Evolutionary conservation across 1,139 yeast genomes (phyloP), one percentile per base, ranked within the genome.

Genomic region (Sugiyamaella japonica): DNA sequence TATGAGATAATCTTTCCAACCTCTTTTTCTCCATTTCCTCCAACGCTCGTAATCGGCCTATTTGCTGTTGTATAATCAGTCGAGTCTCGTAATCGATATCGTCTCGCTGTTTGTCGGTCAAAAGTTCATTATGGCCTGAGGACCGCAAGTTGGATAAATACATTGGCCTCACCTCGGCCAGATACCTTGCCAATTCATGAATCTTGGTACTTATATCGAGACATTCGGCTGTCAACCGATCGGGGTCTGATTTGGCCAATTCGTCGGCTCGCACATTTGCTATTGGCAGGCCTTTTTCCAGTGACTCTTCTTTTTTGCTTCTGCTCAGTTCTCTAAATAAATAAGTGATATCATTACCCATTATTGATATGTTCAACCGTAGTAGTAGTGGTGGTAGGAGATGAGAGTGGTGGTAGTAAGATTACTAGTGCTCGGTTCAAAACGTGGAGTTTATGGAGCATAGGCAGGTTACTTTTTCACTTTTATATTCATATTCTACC

Each of bases 71-170:
- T 28, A 75, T 59, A 37, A 71, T 66, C 49, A 63, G 58, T 28
- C 70, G 63, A 13, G 74, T 70, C 52, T 73, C 75, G 56, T 70
- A 72, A 61, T 75, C 78, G 44, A 75, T 69, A 25, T 73, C 75
- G 56, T 74, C 77, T 28, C 74, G 63, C 51, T 75, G 74, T 39
- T 66, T 63, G 39, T 73, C 76, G 6, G 73, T 69, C 59, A 74
- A 52, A 8, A 61, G 45, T 9, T 57, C 61, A 32, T 55, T 48
- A 17, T 47, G 56, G 7, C 59, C 52, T 6, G 61, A 41, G 0
- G 62, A 56, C 23, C 54, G 56, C 2, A 59, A 49, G 12, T 58
- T 54, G 49, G 71, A 69, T 32, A 72, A 61, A 54, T 72, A 72
- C 40, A 67, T 58, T 1, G 71, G 70, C 12, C 73, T 61, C 12